Conservation (phyloP, 2,329 filamentous ascomycete genomes). For the Neonectria hederae region DNA sequence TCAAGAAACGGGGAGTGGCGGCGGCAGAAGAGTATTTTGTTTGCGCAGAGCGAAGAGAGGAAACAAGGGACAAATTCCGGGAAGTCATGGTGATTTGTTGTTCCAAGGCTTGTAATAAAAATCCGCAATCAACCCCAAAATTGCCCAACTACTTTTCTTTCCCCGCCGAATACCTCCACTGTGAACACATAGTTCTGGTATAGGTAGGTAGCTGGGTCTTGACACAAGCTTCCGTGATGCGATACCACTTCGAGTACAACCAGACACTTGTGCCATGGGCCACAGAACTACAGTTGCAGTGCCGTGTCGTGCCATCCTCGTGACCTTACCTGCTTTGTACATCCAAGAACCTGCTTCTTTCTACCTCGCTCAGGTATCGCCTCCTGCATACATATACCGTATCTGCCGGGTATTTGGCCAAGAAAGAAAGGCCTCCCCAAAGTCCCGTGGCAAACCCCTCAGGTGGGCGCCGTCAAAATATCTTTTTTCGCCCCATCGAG, state of each 20-base stretch:
- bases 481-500: slow-evolving; percentile 13
- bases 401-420: neutral
- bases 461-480: neutral
- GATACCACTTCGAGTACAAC: slow-evolving; percentile 21
- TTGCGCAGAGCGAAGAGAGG: neutral
- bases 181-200: neutral
- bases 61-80: neutral
- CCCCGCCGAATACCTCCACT: neutral
- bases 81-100: no score
- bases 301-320: neutral
- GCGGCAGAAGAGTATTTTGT: neutral
- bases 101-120: no score
- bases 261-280: slow-evolving; percentile 7
- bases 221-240: slow-evolving; percentile 1
- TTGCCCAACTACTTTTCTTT: neutral
- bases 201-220: neutral
- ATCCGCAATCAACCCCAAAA: neutral
- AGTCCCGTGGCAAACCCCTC: slow-evolving; percentile 6
- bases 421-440: neutral
- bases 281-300: neutral
- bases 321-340: slow-evolving; percentile 2
- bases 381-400: neutral
- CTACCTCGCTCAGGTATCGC: neutral
- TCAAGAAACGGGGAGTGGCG: neutral
- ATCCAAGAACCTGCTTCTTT: neutral